Evolutionary conservation across 345 rosid species (phyloP).

Genomic region (Combretum micranthum): DNA sequence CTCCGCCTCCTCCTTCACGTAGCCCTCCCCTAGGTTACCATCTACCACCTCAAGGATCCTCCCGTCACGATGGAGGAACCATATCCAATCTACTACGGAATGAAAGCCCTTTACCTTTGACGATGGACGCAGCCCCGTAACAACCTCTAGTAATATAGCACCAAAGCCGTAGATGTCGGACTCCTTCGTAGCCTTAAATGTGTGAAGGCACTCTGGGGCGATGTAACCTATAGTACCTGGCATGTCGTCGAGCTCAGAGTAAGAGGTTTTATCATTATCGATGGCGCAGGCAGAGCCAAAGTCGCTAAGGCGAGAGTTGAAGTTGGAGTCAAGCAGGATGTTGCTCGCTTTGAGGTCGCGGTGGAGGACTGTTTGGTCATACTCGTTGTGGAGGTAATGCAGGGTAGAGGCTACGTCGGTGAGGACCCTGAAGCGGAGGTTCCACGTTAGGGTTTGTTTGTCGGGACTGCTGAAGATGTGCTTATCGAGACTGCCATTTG

Average conservation of each 20-base stretch:
- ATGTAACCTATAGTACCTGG: slow-evolving; percentile 2
- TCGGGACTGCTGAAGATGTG: slow-evolving; percentile 29
- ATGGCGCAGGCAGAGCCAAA: slow-evolving; percentile 50
- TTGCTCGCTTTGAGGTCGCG: slow-evolving; percentile 68
- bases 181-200: background rate
- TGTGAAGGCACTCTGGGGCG: background rate
- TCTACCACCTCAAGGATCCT: background rate
- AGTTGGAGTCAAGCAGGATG: slow-evolving; percentile 42
- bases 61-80: background rate
- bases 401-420: slow-evolving; percentile 47
- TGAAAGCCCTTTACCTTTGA: background rate
- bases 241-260: slow-evolving; percentile 41
- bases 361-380: slow-evolving; percentile 53
- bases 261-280: slow-evolving; percentile 46
- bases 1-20: slow-evolving; percentile 1
- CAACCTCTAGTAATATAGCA: slow-evolving; percentile 4
- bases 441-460: slow-evolving; percentile 24
- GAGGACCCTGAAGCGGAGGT: slow-evolving; percentile 32
- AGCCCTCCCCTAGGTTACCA: background rate
- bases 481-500: slow-evolving; percentile 53
- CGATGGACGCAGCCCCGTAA: background rate
- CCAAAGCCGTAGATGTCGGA: background rate
- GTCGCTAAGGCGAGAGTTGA: slow-evolving; percentile 56
- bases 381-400: slow-evolving; percentile 56
- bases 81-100: background rate